A percentile compares a stretch with the other conserved stretches of the same genome.
Evolutionary conservation across 2,329 filamentous ascomycete species (phyloP).

Genomic region (Teratosphaeria gauchensis): DNA sequence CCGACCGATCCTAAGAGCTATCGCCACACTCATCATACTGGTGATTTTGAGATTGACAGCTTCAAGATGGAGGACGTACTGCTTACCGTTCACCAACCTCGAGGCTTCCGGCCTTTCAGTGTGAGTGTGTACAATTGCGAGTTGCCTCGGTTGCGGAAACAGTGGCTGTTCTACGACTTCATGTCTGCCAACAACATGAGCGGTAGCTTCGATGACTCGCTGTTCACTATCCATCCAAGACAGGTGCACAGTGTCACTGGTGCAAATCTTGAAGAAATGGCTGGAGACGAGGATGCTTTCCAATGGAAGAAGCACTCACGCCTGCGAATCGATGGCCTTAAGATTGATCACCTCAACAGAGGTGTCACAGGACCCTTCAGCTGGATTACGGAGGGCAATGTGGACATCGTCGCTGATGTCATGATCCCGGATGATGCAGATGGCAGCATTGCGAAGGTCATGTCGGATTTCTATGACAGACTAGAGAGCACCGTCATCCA

Average conservation of each 20-base stretch:
- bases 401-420: conserved; percentile 91
- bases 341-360: conserved; percentile 90
- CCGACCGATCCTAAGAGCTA: conserved; percentile 75
- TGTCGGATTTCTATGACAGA: conserved; percentile 95
- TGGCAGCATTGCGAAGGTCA: conserved; percentile 82
- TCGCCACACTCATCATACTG: conserved; percentile 75
- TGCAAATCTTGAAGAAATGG: conserved; percentile 46
- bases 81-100: conserved; percentile 83
- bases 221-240: conserved; percentile 93
- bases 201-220: conserved; percentile 85
- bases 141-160: conserved; percentile 81
- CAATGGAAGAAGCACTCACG: conserved; percentile 95
- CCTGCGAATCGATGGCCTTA: conserved; percentile 83
- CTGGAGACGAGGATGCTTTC: conserved; percentile 52
- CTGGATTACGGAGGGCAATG: conserved; percentile 95
- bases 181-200: conserved; percentile 92
- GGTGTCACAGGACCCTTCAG: conserved; percentile 89
- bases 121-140: conserved; percentile 95
- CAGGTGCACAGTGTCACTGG: conserved; percentile 76
- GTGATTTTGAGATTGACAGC: conserved; percentile 92
- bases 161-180: conserved; percentile 97
- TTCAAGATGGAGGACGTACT: conserved; percentile 94
- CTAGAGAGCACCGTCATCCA: conserved; percentile 79
- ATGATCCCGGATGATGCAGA: conserved; percentile 86
- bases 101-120: conserved; percentile 84